Evolutionary conservation across 352 stramenopile genomes (phyloP), one percentile per base, ranked within the genome.

Genomic region (Thalassiosira hispida): DNA sequence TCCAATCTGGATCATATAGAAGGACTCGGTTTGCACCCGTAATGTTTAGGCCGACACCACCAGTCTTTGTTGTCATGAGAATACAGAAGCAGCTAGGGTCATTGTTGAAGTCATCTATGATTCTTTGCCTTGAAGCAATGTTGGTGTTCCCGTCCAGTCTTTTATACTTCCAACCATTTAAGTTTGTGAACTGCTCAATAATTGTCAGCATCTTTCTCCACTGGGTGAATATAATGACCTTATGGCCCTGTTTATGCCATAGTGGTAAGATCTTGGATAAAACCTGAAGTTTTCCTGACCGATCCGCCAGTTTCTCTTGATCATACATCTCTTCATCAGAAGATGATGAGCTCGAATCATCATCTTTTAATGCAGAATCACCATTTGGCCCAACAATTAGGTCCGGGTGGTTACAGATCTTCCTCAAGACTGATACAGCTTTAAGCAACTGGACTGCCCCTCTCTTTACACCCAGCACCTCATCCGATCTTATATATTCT

Each of bases 1-100:
- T 99, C 97, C 97, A 99, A 77, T 99, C 96, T n/a, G 97, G 97
- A 84, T 99, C 97, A 75, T 98, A 99, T 0, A 99, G 92, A 27
- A 99, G 89, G 2, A 99, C 96, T 40, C 96, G 87, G 80, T 99
- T 95, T 0, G 97, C 97, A 42, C 96, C 96, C 11, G 96, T 97
- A 12, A 99, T 86, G 51, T 77, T 81, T 18, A 99, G 89, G 3
- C 98, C 98, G 40, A 99, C 96, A 7, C 97, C 98, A 47, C 97
- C 98, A 23, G 97, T 97, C 40, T 86, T 76, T 12, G 95, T 97
- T 25, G 86, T 92, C 65, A 88, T 79, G 18, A 88, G 71, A 80
- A 97, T 96, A 14, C 91, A 76, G 79, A 97, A 97, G 56, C 94
- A 90, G 12, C 65, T 90, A 6, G 90, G 92, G 53, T 96, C 91